phyloP scores from a whole-genome alignment of 2,329 filamentous ascomycete species.

The Fusarium sp. region DNA sequence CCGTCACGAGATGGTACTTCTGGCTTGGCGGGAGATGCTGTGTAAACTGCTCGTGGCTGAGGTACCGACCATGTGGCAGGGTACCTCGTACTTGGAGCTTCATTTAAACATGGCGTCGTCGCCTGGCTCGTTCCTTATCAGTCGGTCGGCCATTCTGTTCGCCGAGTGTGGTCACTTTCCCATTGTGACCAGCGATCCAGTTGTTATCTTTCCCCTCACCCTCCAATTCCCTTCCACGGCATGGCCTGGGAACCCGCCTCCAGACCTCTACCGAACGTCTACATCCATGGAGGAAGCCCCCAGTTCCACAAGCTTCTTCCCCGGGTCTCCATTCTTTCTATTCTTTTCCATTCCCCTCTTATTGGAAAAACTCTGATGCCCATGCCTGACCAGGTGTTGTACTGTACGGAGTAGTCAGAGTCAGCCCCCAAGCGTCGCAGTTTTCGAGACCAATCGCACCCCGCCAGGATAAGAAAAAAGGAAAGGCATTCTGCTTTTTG shows the following conservation, averaged over 20 bases:
- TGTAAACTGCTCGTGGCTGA: neutral
- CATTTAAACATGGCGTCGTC: slow-evolving; percentile 31
- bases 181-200: slow-evolving; percentile 32
- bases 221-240: slow-evolving; percentile 15
- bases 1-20: slow-evolving; percentile 21
- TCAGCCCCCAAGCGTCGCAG: slow-evolving; percentile 1
- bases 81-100: slow-evolving; percentile 26
- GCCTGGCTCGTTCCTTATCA: slow-evolving; percentile 38
- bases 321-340: slow-evolving; percentile 38
- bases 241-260: neutral
- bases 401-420: neutral
- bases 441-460: neutral
- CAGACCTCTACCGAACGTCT: slow-evolving; percentile 13
- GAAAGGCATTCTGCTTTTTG: slow-evolving; percentile 2
- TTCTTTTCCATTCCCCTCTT: slow-evolving; percentile 23
- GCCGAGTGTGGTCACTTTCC: slow-evolving; percentile 31
- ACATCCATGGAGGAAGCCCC: slow-evolving; percentile 2
- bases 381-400: neutral
- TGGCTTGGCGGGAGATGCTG: slow-evolving; percentile 8
- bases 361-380: slow-evolving; percentile 3
- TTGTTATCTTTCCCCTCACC: slow-evolving; percentile 35
- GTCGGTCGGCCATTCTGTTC: slow-evolving; percentile 32
- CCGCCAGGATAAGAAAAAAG: slow-evolving; percentile 25
- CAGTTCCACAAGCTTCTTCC: slow-evolving; percentile 34
- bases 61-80: slow-evolving; percentile 18